A percentile compares a stretch with the other conserved stretches of the same genome.
These are phyloP conservation scores for Monilinia vaccinii-corymbosi DNA, from an alignment of 2,329 filamentous ascomycete species.

Conservation along the genomic window DNA sequence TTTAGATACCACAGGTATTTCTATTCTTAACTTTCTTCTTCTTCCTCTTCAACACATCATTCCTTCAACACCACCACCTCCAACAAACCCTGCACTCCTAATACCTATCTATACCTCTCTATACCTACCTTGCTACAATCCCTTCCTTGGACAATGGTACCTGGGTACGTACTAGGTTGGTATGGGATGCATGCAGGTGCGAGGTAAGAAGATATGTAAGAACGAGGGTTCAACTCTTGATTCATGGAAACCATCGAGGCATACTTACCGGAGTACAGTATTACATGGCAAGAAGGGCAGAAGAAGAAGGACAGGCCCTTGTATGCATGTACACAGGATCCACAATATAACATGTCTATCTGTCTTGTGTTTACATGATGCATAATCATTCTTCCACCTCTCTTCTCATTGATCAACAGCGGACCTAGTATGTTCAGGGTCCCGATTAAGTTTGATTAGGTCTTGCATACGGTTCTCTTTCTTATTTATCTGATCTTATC, in stretches of 20 bases:
- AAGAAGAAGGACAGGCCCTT: neutral
- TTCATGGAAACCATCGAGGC: neutral
- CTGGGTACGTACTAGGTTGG: no score
- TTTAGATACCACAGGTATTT: no score
- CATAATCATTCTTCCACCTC: neutral
- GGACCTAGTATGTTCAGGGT: neutral
- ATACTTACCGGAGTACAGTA: no score
- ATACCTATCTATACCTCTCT: no score
- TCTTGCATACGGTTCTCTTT: neutral
- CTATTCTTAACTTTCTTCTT: neutral
- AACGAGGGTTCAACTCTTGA: neutral
- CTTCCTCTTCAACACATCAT: neutral
- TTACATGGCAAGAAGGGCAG: neutral
- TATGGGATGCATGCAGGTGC: neutral
- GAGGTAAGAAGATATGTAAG: neutral
- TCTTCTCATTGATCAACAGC: neutral
- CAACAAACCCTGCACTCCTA: neutral
- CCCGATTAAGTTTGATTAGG: neutral
- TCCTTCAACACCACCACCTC: no score
- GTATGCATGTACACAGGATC: neutral
- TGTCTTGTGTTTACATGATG: neutral
- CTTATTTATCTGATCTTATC: neutral
- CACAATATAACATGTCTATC: neutral
- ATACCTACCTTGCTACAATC: no score
- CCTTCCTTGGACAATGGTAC: no score